Conservation (phyloP, 2,329 filamentous ascomycete genomes). For the Epichloe hybrida region DNA sequence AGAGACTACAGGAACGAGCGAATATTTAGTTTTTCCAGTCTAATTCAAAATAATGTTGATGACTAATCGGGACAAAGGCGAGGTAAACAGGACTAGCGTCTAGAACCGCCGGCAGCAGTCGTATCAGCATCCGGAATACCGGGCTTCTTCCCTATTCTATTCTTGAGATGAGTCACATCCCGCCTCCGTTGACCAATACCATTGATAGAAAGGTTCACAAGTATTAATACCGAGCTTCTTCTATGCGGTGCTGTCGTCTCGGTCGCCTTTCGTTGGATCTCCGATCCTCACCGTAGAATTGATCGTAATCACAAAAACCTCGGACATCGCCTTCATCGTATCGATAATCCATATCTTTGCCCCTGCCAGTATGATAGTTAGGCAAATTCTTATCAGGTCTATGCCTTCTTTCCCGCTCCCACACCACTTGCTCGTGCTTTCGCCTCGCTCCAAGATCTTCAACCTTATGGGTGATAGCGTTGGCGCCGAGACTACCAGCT, state of each 20-base stretch:
- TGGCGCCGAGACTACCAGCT: constrained; percentile 41
- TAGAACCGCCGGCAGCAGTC: too few relatives aligned
- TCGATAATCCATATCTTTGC: constrained; percentile 5
- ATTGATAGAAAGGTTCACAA: neutral
- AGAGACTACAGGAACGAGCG: too few relatives aligned
- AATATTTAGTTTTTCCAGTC: too few relatives aligned
- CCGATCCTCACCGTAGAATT: constrained; percentile 10
- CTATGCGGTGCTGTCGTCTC: constrained; percentile 11
- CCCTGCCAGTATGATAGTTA: constrained; percentile 12
- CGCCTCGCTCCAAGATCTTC: constrained; percentile 24
- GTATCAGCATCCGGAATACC: too few relatives aligned
- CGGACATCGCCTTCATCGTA: constrained; percentile 9
- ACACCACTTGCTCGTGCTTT: constrained; percentile 18
- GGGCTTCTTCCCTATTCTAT: too few relatives aligned
- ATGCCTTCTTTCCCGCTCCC: constrained; percentile 18
- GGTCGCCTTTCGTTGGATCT: constrained; percentile 12
- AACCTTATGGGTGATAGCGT: constrained; percentile 31
- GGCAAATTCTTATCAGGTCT: constrained; percentile 16
- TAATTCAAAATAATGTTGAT: too few relatives aligned
- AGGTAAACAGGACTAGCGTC: too few relatives aligned
- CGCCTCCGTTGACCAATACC: too few relatives aligned
- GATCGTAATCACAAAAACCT: constrained; percentile 15
- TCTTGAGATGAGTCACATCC: too few relatives aligned
- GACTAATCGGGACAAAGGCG: too few relatives aligned
- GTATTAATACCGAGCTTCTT: constrained; percentile 10